Base-by-base conservation (phyloP, 495 filamentous ascomycete genomes). In the Aspergillus nidulans region DNA sequence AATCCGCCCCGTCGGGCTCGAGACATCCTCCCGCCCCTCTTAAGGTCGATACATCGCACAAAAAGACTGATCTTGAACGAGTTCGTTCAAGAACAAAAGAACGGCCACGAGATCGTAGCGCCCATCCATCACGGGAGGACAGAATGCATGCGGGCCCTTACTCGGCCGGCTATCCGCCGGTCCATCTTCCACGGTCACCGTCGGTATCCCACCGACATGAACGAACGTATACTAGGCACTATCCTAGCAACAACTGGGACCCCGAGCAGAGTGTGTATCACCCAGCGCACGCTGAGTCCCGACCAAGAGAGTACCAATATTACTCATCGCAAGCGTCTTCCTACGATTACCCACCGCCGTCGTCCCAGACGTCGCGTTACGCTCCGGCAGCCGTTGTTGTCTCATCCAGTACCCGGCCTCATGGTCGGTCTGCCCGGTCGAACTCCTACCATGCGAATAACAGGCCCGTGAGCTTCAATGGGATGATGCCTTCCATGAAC, bases 1-100 rank as follows among this genome's bases (percentile, higher is more conserved):
- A 80, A 72, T 81, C 81, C 56, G 75, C 67, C 26, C 71, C 75
- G 54, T 73, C 70, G 57, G 77, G 72, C 66, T 69, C 68, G 58
- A 73, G 69, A 59, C 30, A 34, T 12, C 76, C 63, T 51, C 69
- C 72, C 40, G 55, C 59, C 42, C 65, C 71, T 69, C 69, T 69
- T 69, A 78, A 69, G 55, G 52, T 73, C 48, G 64, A 72, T 62
- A 68, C 68, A 20, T 47, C 64, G 54, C 63, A 64, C 68, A 68
- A 62, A 55, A 62, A 61, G 48, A 26, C 56, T 58, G 67, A 71
- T 36, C 56, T 70, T 42, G 55, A 60, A 43, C 55, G 68, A 54
- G 61, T 72, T 63, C 44, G 64, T 40, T 67, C 69, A 51, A 62
- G 54, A 50, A 68, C 66, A 57, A 69, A 63, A 67, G 61, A 67